These are phyloP conservation scores for Lolium rigidum DNA, from an alignment of 176 grass and related monocot genomes.

Conservation along the genomic window DNA sequence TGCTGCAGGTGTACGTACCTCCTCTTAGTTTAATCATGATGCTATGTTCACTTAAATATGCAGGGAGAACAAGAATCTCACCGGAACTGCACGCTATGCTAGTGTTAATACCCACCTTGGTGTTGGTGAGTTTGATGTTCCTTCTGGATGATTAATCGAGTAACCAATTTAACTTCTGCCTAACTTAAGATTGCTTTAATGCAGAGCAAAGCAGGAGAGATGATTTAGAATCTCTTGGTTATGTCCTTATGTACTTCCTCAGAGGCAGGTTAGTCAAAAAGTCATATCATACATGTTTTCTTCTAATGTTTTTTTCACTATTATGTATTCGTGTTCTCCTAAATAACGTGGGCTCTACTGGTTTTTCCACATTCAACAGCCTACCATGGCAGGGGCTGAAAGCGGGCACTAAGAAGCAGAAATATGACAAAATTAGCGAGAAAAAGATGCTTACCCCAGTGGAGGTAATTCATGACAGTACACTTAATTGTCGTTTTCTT, in stretches of 20 bases:
- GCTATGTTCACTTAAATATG: slow-evolving; percentile 33
- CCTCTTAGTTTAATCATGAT: slow-evolving; percentile 23
- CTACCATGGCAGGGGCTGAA: slow-evolving; percentile 86
- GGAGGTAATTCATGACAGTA: slow-evolving; percentile 53
- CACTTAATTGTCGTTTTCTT: neutral
- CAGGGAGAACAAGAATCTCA: slow-evolving; percentile 91
- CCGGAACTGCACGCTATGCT: slow-evolving; percentile 83
- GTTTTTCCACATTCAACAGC: slow-evolving; percentile 47
- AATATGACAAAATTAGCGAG: slow-evolving; percentile 90
- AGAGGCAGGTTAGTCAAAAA: slow-evolving; percentile 68
- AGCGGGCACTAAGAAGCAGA: slow-evolving; percentile 90
- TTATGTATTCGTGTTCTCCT: neutral
- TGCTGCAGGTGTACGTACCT: neutral
- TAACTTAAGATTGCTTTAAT: neutral
- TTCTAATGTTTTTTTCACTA: neutral
- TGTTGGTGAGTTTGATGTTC: slow-evolving; percentile 59
- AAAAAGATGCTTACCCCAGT: slow-evolving; percentile 87
- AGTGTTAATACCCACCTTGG: slow-evolving; percentile 93
- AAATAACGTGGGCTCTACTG: neutral
- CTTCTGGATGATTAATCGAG: neutral
- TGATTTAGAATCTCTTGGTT: slow-evolving; percentile 85
- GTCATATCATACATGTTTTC: slow-evolving; percentile 2
- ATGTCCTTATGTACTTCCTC: slow-evolving; percentile 90
- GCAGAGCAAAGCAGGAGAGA: slow-evolving; percentile 90
- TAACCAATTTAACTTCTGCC: neutral